These are phyloP conservation scores for Penicillium simplicissimum DNA, from an alignment of 495 filamentous ascomycete genomes.

Conservation along the genomic window DNA sequence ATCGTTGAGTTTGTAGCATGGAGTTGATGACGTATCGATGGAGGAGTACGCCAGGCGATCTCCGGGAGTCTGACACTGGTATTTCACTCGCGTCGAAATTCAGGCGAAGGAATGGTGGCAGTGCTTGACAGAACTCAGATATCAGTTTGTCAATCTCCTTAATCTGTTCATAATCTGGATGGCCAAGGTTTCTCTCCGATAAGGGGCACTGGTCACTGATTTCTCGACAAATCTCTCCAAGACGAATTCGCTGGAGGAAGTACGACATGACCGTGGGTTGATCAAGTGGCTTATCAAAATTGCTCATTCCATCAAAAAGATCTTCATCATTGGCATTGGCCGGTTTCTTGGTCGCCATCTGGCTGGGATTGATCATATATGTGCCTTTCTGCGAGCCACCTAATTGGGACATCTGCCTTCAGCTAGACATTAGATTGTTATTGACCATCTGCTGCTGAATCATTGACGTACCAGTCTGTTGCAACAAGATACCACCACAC, in stretches of 20 bases:
- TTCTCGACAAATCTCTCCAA: slow-evolving; percentile 46
- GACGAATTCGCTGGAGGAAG: slow-evolving; percentile 44
- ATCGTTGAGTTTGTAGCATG: slow-evolving; percentile 37
- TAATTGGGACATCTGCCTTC: slow-evolving; percentile 43
- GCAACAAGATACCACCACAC: slow-evolving; percentile 53
- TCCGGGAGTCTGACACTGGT: slow-evolving; percentile 7
- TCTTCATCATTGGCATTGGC: slow-evolving; percentile 50
- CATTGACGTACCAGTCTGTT: slow-evolving; percentile 44
- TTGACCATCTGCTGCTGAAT: not conserved
- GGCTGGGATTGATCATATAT: slow-evolving; percentile 42
- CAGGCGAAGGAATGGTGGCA: slow-evolving; percentile 27
- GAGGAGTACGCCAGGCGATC: slow-evolving; percentile 24
- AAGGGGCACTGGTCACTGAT: slow-evolving; percentile 42
- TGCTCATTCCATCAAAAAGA: slow-evolving; percentile 32
- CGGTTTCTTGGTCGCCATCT: slow-evolving; percentile 49
- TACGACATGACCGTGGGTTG: slow-evolving; percentile 49
- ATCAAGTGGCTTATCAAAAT: slow-evolving; percentile 31
- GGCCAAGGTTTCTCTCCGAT: slow-evolving; percentile 4
- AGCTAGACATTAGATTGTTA: not conserved
- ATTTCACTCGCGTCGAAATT: slow-evolving; percentile 1
- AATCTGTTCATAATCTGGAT: slow-evolving; percentile 22
- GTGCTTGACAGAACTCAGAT: slow-evolving; percentile 24
- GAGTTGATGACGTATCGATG: slow-evolving; percentile 40
- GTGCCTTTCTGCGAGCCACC: slow-evolving; percentile 38
- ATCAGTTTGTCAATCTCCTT: slow-evolving; percentile 36